These are phyloP conservation scores for Hyphopichia homilentoma DNA, from an alignment of 805 yeast genomes.

Conservation along the genomic window DNA sequence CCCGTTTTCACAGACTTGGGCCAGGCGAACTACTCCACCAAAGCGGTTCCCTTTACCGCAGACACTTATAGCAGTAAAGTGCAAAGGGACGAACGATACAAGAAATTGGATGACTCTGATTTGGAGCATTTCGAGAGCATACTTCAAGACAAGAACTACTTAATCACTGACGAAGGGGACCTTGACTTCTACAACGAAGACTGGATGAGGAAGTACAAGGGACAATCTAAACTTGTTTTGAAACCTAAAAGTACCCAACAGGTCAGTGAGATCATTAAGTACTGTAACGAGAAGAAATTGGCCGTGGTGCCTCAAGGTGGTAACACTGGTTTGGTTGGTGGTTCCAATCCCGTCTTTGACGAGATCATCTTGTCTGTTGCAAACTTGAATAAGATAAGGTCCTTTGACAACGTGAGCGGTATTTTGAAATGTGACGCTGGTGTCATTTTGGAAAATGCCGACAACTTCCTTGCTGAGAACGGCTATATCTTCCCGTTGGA, in stretches of 20 bases:
- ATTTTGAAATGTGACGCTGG: slow-evolving; percentile 90
- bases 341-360: slow-evolving; percentile 88
- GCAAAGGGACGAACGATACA: slow-evolving; percentile 48
- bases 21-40: slow-evolving; percentile 24
- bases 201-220: slow-evolving; percentile 91
- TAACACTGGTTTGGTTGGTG: slow-evolving; percentile 94
- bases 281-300: slow-evolving; percentile 70
- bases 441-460: slow-evolving; percentile 81
- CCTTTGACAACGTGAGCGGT: slow-evolving; percentile 80
- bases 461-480: slow-evolving; percentile 67
- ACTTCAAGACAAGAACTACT: slow-evolving; percentile 47
- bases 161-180: slow-evolving; percentile 57
- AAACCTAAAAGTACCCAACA: slow-evolving; percentile 81
- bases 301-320: slow-evolving; percentile 98
- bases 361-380: slow-evolving; percentile 75
- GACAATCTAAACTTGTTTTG: slow-evolving; percentile 77
- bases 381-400: slow-evolving; percentile 70
- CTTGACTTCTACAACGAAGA: slow-evolving; percentile 77
- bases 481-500: slow-evolving; percentile 92
- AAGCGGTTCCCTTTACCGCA: slow-evolving; percentile 54
- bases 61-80: slow-evolving; percentile 63
- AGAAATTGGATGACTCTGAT: slow-evolving; percentile 53
- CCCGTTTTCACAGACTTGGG: too few relatives aligned
- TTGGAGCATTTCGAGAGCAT: slow-evolving; percentile 57
- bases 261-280: slow-evolving; percentile 68